Evolutionary conservation across 2,329 filamentous ascomycete genomes (phyloP).

Genomic region (Lasiodiplodia hormozganensis): DNA sequence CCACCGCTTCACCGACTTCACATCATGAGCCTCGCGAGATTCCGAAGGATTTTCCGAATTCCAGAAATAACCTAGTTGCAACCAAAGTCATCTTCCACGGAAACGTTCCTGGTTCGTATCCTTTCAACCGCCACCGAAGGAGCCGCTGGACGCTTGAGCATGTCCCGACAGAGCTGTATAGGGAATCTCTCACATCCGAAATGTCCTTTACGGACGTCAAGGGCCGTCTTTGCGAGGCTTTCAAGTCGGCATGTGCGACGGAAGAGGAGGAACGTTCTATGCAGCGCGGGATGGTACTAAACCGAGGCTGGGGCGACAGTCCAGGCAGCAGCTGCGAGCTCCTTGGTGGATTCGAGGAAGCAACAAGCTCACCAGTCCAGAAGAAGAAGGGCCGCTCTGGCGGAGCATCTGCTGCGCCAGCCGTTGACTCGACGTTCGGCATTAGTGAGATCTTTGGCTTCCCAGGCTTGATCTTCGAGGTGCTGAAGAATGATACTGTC

Average conservation of each 20-base stretch:
- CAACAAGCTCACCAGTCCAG: conserved; percentile 27
- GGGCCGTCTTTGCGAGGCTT: conserved; percentile 69
- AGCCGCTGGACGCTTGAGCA: conserved; percentile 81
- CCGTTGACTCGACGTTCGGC: conserved; percentile 60
- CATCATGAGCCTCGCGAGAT: conserved; percentile 48
- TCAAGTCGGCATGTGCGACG: conserved; percentile 70
- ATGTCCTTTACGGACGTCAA: conserved; percentile 79
- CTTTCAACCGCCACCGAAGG: conserved; percentile 92
- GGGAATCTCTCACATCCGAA: conserved; percentile 71
- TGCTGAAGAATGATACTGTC: conserved; percentile 88
- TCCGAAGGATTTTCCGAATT: conserved; percentile 27
- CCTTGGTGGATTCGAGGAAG: conserved; percentile 72
- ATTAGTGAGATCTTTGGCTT: conserved; percentile 92
- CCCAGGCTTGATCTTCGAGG: conserved; percentile 92
- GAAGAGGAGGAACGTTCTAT: conserved; percentile 60
- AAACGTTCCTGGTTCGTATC: conserved; percentile 94
- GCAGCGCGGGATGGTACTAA: conserved; percentile 78
- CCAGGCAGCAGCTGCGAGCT: conserved; percentile 85
- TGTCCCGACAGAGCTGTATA: conserved; percentile 48
- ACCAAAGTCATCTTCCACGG: conserved; percentile 94
- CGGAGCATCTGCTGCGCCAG: conserved; percentile 43
- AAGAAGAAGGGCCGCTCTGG: conserved; percentile 43
- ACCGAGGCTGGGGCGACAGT: conserved; percentile 89
- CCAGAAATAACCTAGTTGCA: conserved; percentile 73
- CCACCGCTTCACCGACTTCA: conserved; percentile 66